Evolutionary conservation across 306 rosid species (phyloP), one percentile per base, ranked within the genome.

Genomic region (Comarum palustre): DNA sequence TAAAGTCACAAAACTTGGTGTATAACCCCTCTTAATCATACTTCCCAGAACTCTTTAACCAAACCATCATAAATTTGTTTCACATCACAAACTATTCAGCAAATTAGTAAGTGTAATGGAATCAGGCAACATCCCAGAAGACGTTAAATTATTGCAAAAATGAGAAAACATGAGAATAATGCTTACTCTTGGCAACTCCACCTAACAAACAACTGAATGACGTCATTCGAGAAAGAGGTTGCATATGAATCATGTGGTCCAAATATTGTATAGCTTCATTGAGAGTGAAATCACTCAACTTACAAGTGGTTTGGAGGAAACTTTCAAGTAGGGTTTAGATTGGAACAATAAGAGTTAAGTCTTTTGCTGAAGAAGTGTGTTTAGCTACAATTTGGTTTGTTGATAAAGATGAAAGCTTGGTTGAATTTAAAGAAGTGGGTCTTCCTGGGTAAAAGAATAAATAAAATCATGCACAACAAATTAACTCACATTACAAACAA

Each of bases 171-270:
- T 47, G 55, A 73, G 82, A 72, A 69, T 63, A 80, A 13, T 80
- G 81, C 75, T 80, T 82, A 24, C 31, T 75, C 84, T 74, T 75
- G 22, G 84, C 73, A 47, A 87, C 80, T n/a, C 60, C 82, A 70
- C 69, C 66, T 0, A 87, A 69, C 64, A 87, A 73, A 52, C 1
- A 41, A 75, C 80, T 82, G 80, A 87, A 84, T 2, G 85, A 80
- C 8, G 80, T 50, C 15, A 82, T 10, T 8, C 79, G 47, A 80
- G 85, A 82, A 50, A 69, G 13, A 25, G 86, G 86, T 41, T 82
- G 64, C 69, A 73, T 57, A 9, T 38, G 74, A 54, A 84, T 39
- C 88, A 84, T 78, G 74, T 57, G 62, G 38, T 82, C 60, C 36
- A 80, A 80, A 41, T 10, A 73, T 43, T 45, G 68, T 9, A 66